phyloP scores from a whole-genome alignment of 345 rosid species.

The Luvunga scandens region DNA sequence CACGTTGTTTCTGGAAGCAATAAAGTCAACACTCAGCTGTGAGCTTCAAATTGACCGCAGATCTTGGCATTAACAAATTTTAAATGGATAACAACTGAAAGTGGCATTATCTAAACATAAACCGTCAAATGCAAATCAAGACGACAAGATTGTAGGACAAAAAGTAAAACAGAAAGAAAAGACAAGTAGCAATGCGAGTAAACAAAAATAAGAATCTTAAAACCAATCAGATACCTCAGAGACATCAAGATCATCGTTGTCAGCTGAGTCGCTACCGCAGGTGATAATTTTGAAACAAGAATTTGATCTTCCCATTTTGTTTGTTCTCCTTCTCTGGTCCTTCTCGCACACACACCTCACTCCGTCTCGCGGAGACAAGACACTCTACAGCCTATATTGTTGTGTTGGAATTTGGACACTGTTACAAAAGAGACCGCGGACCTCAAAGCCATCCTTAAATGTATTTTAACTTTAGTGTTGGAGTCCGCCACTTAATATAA shows the following conservation, averaged over 20 bases:
- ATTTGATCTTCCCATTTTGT: conserved; percentile 38
- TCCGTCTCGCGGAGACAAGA: conserved; percentile 13
- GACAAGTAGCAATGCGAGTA: neutral
- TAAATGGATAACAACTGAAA: neutral
- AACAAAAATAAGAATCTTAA: neutral
- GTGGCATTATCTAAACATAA: neutral
- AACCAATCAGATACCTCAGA: conserved; percentile 37
- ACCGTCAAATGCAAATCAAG: conserved; percentile 12
- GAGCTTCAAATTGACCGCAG: neutral
- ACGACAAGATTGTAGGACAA: neutral
- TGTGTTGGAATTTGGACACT: conserved; percentile 40
- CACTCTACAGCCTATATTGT: conserved; percentile 14
- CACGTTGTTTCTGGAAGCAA: neutral
- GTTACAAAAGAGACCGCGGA: conserved; percentile 39
- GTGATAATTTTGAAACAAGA: conserved; percentile 77
- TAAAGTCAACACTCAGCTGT: neutral
- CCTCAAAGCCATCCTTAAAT: conserved; percentile 42
- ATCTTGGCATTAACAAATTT: conserved; percentile 8
- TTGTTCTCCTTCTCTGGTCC: neutral
- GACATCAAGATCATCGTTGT: conserved; percentile 42
- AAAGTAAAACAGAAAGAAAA: neutral
- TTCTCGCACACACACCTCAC: neutral
- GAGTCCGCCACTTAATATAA: conserved; percentile 36
- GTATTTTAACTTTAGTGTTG: conserved; percentile 15
- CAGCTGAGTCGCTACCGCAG: conserved; percentile 60